A percentile compares a stretch with the other conserved stretches of the same genome.
phyloP scores from a whole-genome alignment of 179 eudicot species.

The Spergularia azorica region DNA sequence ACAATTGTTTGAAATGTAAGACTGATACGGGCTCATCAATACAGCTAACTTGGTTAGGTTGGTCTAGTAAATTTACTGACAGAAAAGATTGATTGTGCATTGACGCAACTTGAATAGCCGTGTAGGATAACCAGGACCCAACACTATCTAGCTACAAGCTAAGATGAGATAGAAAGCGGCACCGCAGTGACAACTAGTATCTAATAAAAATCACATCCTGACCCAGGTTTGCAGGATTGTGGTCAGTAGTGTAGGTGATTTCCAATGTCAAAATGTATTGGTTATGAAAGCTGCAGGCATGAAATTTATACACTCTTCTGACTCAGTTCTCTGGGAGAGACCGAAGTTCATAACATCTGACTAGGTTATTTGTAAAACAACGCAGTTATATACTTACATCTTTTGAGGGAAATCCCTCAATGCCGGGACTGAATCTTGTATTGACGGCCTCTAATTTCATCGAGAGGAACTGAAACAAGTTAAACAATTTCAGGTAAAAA shows the following conservation, averaged over 20 bases:
- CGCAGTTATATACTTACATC: constrained; percentile 57
- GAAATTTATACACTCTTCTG: background rate
- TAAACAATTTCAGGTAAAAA: constrained; percentile 9
- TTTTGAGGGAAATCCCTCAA: constrained; percentile 79
- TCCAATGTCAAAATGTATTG: background rate
- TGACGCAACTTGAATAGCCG: too few species aligned
- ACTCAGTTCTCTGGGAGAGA: background rate
- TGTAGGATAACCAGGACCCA: too few species aligned
- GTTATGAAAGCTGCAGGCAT: background rate
- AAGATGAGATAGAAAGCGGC: background rate
- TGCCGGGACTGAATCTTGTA: constrained; percentile 54
- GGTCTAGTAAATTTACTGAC: too few species aligned
- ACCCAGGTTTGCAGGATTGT: background rate
- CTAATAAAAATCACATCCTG: background rate
- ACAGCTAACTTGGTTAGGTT: too few species aligned
- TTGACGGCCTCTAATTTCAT: constrained; percentile 98
- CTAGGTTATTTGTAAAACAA: background rate
- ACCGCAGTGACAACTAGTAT: background rate
- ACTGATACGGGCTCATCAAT: too few species aligned
- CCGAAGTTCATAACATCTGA: background rate
- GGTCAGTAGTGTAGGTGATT: background rate
- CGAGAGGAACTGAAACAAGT: constrained; percentile 77
- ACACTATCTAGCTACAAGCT: too few species aligned
- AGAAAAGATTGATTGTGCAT: too few species aligned
- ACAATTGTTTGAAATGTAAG: too few species aligned